A percentile compares a stretch with the other conserved stretches of the same genome.
phyloP scores from a whole-genome alignment of 805 yeast genomes.

The Pichia ethanolica region DNA sequence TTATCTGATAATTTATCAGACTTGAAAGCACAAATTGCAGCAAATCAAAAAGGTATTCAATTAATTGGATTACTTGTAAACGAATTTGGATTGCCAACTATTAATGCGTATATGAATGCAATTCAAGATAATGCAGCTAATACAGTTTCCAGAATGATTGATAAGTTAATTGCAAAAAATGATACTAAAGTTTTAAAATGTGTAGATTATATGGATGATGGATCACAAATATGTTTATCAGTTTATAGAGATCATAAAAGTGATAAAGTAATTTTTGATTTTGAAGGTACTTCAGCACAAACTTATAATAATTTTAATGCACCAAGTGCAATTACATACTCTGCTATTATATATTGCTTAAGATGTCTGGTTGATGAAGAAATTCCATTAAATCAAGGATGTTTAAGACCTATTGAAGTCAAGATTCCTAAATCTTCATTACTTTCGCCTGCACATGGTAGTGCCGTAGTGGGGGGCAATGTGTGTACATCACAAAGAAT shows the following conservation, averaged over 20 bases:
- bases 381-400: conserved; percentile 92
- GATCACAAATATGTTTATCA: conserved; percentile 52
- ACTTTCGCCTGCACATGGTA: conserved; percentile 70
- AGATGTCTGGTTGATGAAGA: conserved; percentile 79
- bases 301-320: conserved; percentile 88
- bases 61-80: conserved; percentile 51
- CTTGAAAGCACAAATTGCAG: conserved; percentile 79
- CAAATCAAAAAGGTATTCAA: conserved; percentile 77
- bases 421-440: conserved; percentile 55
- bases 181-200: conserved; percentile 37
- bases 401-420: conserved; percentile 70
- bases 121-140: conserved; percentile 72
- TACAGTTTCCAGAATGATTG: conserved; percentile 54
- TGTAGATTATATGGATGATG: conserved; percentile 73
- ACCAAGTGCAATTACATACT: conserved; percentile 81
- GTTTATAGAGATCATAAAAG: conserved; percentile 39
- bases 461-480: conserved; percentile 93
- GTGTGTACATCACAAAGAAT: conserved; percentile 92
- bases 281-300: conserved; percentile 81
- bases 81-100: conserved; percentile 55
- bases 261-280: conserved; percentile 68
- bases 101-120: conserved; percentile 70
- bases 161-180: conserved; percentile 37
- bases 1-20: conserved; percentile 79
- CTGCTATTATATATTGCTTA: conserved; percentile 83